Base-by-base conservation (phyloP, 2,329 filamentous ascomycete species). In the Trichoderma aggressivum region DNA sequence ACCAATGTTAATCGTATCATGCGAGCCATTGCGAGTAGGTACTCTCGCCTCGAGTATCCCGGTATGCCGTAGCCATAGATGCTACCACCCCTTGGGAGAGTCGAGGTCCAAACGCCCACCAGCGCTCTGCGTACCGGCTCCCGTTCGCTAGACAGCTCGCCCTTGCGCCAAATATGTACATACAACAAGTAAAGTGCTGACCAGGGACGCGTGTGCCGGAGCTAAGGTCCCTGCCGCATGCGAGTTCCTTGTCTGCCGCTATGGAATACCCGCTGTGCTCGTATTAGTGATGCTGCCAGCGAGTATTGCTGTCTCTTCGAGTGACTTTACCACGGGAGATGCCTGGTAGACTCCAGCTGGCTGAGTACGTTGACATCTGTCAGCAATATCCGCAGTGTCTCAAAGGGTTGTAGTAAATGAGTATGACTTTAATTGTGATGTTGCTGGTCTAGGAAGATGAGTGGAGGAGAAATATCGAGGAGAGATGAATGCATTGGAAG, bases 151-250 rank as follows among this genome's bases (percentile, higher is more conserved):
- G 34, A 66, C 24, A 39, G 26, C 47, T 66, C 34, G 30, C 62
- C 62, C 62, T 63, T 63, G 24, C 43, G 26, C n/a, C 28, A n/a
- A n/a, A n/a, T n/a, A 24, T 60, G 65, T 34, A 32, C 55, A 34
- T 28, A 28, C 26, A 28, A 28, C 26, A 28, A 68, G 55, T 58
- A 68, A 68, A 60, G 65, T 68, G 55, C 55, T 68, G 65, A 68
- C 65, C 26, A 12, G 53, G 65, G 55, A 58, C 26, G 62, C 36
- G 53, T 68, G 36, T 68, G 55, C 55, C 65, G 65, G 65, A 60
- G 55, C 65, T 68, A 60, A 34, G 36, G 34, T 67, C 64, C 55
- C 64, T 59, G 34, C 55, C 12, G 30, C 36, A 56, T 36, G n/a
- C 36, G 47, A 30, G 39, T 16, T 30, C 26, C 39, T 6, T 39